Conservation (phyloP, 768 basidiomycete species). For the Lentinus tigrinus region DNA sequence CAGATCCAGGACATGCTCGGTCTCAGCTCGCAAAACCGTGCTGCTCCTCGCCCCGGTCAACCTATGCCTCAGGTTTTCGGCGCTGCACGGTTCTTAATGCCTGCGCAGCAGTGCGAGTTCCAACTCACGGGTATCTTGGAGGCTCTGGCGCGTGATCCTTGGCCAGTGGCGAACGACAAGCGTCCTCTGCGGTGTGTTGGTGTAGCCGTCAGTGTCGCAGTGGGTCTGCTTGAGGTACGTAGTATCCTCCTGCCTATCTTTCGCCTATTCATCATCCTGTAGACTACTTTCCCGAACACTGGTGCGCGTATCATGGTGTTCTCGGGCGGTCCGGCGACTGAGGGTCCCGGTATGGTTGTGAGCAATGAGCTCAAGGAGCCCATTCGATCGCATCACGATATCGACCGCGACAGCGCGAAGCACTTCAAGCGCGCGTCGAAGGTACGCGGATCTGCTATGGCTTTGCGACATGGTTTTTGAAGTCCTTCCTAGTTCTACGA, state of each 20-base stretch:
- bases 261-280: neutral
- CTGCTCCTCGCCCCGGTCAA: conserved; percentile 84
- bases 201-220: conserved; percentile 89
- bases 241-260: neutral
- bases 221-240: conserved; percentile 82
- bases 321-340: conserved; percentile 91
- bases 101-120: conserved; percentile 91
- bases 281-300: conserved; percentile 92
- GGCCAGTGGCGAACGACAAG: conserved; percentile 96
- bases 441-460: conserved; percentile 42
- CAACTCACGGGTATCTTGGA: conserved; percentile 94
- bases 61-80: conserved; percentile 80
- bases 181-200: conserved; percentile 93
- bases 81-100: conserved; percentile 88
- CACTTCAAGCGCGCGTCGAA: conserved; percentile 97
- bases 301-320: conserved; percentile 97
- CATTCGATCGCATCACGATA: conserved; percentile 98
- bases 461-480: neutral
- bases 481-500: conserved; percentile 82
- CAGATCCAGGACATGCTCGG: conserved; percentile 99
- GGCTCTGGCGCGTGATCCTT: conserved; percentile 84
- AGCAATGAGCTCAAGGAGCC: conserved; percentile 94
- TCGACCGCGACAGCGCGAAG: conserved; percentile 94
- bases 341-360: conserved; percentile 97
- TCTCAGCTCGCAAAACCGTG: conserved; percentile 73